Conservation (phyloP, 306 rosid species). For the Cicer cuneatum region DNA sequence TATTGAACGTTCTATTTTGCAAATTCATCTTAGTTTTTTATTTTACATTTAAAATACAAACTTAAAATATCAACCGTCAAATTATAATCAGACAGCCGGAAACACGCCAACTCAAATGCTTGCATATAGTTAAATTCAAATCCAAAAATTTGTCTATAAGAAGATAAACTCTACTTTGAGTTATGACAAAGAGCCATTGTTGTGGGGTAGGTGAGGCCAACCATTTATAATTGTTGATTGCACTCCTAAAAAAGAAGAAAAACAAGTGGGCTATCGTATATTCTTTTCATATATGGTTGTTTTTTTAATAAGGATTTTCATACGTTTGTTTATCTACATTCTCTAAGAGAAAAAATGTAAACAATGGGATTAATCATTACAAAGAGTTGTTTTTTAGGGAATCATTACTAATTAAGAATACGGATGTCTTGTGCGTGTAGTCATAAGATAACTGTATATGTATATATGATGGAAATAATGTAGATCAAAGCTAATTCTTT, state of each 20-base stretch:
- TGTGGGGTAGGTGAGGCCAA: conserved; percentile 26
- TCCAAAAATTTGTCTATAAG: not conserved
- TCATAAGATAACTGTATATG: not conserved
- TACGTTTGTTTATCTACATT: not conserved
- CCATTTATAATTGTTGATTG: conserved; percentile 15
- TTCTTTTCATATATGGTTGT: conserved; percentile 41
- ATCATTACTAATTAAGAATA: not conserved
- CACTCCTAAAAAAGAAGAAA: conserved; percentile 13
- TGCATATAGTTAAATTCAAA: too few relatives aligned
- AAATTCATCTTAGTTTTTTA: too few relatives aligned
- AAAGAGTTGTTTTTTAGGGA: not conserved
- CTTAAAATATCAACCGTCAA: too few relatives aligned
- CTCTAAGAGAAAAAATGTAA: not conserved
- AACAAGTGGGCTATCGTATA: conserved; percentile 34
- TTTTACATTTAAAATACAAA: too few relatives aligned
- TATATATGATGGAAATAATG: too few relatives aligned
- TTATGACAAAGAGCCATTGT: not conserved
- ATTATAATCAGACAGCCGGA: too few relatives aligned
- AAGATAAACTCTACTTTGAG: not conserved
- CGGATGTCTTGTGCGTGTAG: not conserved
- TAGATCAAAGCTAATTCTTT: too few relatives aligned
- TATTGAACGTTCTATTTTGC: too few relatives aligned
- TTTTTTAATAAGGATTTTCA: not conserved
- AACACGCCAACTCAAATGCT: too few relatives aligned
- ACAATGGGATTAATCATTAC: conserved; percentile 1